Conservation (phyloP, 2,329 filamentous ascomycete genomes). For the Blastomyces gilchristii region DNA sequence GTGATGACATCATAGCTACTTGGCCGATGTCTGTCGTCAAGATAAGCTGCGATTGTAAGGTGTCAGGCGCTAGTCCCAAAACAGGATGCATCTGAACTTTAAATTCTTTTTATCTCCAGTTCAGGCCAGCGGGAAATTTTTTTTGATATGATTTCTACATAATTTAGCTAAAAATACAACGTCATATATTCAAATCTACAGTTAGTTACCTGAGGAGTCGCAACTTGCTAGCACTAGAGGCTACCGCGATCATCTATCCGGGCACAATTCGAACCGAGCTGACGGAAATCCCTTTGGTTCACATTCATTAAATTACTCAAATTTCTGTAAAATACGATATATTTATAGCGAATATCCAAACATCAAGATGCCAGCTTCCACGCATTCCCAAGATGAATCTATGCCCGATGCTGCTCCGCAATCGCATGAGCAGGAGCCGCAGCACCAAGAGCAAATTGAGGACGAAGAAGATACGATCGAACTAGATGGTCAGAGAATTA, state of each 20-base stretch:
- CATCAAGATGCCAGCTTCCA: slow-evolving; percentile 28
- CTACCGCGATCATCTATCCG: background rate
- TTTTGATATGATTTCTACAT: background rate
- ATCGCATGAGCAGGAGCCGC: slow-evolving; percentile 15
- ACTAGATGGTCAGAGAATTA: slow-evolving; percentile 45
- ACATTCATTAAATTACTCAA: background rate
- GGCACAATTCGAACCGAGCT: background rate
- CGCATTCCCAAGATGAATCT: slow-evolving; percentile 34
- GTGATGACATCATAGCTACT: background rate
- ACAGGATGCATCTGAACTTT: background rate
- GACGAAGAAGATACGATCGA: slow-evolving; percentile 37
- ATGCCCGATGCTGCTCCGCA: slow-evolving; percentile 29
- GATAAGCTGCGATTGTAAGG: slow-evolving; percentile 3
- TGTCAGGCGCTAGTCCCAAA: background rate
- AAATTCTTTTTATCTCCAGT: slow-evolving; percentile 4
- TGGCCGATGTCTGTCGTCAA: background rate
- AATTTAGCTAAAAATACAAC: background rate
- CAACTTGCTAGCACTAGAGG: background rate
- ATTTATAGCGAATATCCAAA: background rate
- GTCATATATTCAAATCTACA: background rate
- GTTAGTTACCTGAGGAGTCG: background rate
- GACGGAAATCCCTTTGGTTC: background rate
- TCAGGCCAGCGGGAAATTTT: background rate
- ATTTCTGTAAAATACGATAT: background rate
- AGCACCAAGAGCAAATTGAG: slow-evolving; percentile 38